Base-by-base conservation (phyloP, 495 filamentous ascomycete genomes). In the Neurospora sp. region DNA sequence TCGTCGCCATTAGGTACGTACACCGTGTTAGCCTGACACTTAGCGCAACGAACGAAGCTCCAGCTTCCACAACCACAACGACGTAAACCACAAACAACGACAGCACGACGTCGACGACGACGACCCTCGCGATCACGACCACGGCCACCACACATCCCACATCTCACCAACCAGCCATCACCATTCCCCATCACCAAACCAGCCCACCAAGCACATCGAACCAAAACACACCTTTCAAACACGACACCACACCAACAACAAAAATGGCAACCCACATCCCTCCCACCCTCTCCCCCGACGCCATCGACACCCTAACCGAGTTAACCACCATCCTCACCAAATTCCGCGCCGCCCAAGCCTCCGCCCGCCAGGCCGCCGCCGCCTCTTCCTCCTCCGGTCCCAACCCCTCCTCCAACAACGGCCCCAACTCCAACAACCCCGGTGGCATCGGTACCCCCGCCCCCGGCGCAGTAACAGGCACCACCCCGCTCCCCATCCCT, bases 271-370 rank as follows among this genome's bases (percentile, higher is more conserved):
- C 78, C 37, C 79, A 79, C 42, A 79, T 82, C 70, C 83, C 85
- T 70, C 76, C 82, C 59, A 80, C 83, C 72, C 84, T 87, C 76
- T 84, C 89, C 78, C 79, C 88, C 71, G 84, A 88, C 83, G 89
- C 89, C 22, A 90, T 97, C 81, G 94, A 97, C 85, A 89, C 93
- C 73, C 86, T 98, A 69, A 94, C 96, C 70, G 87, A 93, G 69
- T 87, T 98, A 68, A 89, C 92, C 79, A 86, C 89, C 12, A 88
- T 97, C 75, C 87, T 98, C 65, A 84, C 89, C 72, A 92, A 90
- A 48, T 88, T 97, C 41, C 87, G 92, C 72, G 81, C 84, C 73
- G 71, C 78, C 68, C 75, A 73, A 73, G 53, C 76, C 61, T 69
- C 76, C 35, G 68, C 69, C 61, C 39, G 68, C 72, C 59, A 70